Conservation (phyloP, 768 basidiomycete genomes). For the Gloeostereum incarnatum region DNA sequence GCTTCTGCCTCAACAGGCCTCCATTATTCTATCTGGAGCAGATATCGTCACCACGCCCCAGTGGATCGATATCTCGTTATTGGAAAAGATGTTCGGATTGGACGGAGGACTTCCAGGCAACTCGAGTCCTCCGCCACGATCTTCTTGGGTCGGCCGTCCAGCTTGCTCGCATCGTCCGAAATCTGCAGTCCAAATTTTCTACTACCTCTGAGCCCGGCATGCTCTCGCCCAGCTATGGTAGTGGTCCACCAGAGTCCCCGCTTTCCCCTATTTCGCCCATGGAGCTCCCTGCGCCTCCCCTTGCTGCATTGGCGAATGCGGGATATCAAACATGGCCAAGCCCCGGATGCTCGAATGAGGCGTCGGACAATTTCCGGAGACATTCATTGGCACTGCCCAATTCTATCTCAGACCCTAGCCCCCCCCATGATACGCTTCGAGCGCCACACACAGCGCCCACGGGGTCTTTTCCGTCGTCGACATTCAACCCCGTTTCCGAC, state of each 20-base stretch:
- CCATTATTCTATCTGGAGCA: conserved; percentile 65
- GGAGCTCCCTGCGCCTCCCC: conserved; percentile 30
- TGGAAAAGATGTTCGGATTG: conserved; percentile 70
- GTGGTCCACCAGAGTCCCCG: too few relatives aligned
- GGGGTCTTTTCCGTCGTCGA: neutral
- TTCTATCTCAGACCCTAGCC: neutral
- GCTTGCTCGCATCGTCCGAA: conserved; percentile 44
- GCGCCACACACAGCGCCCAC: neutral
- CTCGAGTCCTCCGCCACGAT: conserved; percentile 51
- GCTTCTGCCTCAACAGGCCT: conserved; percentile 55
- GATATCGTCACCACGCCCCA: conserved; percentile 17
- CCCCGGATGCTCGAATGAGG: conserved; percentile 3
- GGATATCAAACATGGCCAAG: conserved; percentile 14
- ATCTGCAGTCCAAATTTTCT: conserved; percentile 24
- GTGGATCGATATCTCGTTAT: conserved; percentile 22
- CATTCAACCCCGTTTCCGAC: neutral
- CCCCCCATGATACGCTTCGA: neutral
- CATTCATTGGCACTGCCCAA: conserved; percentile 1
- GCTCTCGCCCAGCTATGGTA: conserved; percentile 25
- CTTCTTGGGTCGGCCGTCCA: conserved; percentile 57
- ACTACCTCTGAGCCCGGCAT: conserved; percentile 23
- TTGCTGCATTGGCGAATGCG: conserved; percentile 18
- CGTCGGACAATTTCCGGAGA: conserved; percentile 7
- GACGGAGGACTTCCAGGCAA: conserved; percentile 69
- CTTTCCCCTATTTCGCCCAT: conserved; percentile 18